Evolutionary conservation across 768 basidiomycete species (phyloP).

Genomic region (Pleurotus citrinopileatus): DNA sequence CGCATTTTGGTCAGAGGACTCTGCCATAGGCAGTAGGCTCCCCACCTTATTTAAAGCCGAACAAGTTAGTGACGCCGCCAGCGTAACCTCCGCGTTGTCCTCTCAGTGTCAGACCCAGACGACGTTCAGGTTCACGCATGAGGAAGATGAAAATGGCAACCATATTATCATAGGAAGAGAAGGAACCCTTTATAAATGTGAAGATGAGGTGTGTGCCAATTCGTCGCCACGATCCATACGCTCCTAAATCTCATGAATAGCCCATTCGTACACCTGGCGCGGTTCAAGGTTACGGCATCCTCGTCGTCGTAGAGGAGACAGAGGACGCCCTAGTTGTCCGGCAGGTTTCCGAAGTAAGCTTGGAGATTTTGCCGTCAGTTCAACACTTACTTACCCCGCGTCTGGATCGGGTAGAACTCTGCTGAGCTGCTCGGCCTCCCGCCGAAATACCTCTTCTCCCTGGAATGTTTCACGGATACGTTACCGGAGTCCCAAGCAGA

Average conservation of each 20-base stretch:
- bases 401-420: conserved; percentile 72
- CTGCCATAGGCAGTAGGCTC: no score
- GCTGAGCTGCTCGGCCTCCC: conserved; percentile 73
- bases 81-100: not conserved
- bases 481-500: conserved; percentile 65
- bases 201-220: conserved; percentile 59
- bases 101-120: conserved; percentile 26
- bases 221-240: not conserved
- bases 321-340: conserved; percentile 58
- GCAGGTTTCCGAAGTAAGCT: conserved; percentile 79
- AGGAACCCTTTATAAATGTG: conserved; percentile 61
- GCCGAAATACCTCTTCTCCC: conserved; percentile 65
- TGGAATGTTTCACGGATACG: conserved; percentile 70
- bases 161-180: conserved; percentile 71
- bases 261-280: conserved; percentile 82
- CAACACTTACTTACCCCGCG: no score
- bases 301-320: conserved; percentile 66
- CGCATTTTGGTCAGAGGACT: no score
- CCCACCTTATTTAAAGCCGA: no score
- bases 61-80: not conserved
- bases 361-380: no score
- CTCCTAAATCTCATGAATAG: no score
- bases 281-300: conserved; percentile 80
- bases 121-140: conserved; percentile 65
- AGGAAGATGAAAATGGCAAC: conserved; percentile 61